phyloP scores from a whole-genome alignment of 306 rosid species.

The Begonia masoniana region DNA sequence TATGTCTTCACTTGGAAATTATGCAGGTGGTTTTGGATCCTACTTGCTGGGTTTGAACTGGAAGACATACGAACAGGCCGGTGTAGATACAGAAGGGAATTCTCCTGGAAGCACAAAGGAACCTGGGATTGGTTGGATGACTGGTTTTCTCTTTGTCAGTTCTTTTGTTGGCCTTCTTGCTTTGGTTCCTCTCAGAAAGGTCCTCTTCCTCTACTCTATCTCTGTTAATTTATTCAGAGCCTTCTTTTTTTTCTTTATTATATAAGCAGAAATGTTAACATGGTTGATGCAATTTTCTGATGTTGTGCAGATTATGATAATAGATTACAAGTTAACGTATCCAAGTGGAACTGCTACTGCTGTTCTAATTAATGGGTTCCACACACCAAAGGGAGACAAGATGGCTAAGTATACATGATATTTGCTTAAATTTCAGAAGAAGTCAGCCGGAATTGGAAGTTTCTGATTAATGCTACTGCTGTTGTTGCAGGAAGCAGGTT shows the following conservation, averaged over 20 bases:
- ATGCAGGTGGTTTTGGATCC: conserved; percentile 93
- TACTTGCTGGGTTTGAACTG: conserved; percentile 73
- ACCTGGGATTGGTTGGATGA: conserved; percentile 91
- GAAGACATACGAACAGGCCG: conserved; percentile 78
- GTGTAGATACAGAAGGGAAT: conserved; percentile 66
- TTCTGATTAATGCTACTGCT: background rate
- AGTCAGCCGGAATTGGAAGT: conserved; percentile 13
- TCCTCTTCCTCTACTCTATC: conserved; percentile 5
- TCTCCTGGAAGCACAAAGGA: conserved; percentile 71
- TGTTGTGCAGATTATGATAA: conserved; percentile 74
- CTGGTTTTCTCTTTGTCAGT: conserved; percentile 76
- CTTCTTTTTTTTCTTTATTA: background rate
- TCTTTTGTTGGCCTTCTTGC: conserved; percentile 88
- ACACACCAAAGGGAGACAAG: conserved; percentile 76
- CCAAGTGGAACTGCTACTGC: conserved; percentile 99
- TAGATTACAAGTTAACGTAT: conserved; percentile 77
- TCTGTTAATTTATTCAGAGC: too few species aligned
- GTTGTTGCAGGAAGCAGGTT: conserved; percentile 66
- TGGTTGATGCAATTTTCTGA: conserved; percentile 5
- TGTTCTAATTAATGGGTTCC: conserved; percentile 92
- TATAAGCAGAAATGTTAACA: background rate
- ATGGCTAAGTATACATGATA: conserved; percentile 58
- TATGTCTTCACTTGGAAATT: background rate
- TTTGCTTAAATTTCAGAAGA: conserved; percentile 9
- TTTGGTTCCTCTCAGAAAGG: conserved; percentile 95